Conservation (phyloP, 2,329 filamentous ascomycete species). For the Fusarium pseudonygamai region DNA sequence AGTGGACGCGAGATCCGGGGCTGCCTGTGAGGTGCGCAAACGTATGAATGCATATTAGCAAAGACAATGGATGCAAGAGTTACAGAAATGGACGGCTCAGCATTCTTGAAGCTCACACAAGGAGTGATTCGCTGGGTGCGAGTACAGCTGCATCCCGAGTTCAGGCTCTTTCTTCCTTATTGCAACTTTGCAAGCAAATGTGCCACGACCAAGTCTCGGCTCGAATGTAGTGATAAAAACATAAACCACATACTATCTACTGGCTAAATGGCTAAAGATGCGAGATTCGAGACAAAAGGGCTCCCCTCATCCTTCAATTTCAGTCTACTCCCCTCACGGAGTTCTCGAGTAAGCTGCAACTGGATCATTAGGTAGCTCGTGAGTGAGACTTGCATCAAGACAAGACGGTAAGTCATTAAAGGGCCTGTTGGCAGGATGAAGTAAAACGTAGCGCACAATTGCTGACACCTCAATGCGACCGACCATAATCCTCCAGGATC, state of each 20-base stretch:
- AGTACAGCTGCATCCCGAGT: background rate
- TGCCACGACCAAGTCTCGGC: background rate
- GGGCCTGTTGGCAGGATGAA: background rate
- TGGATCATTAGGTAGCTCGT: accelerated
- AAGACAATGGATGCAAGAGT: accelerated
- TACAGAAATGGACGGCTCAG: too few species aligned
- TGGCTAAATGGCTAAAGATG: background rate
- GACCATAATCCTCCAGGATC: background rate
- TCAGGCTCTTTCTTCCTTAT: background rate
- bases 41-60: accelerated
- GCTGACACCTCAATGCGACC: background rate
- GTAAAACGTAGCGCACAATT: too few species aligned
- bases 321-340: accelerated
- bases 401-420: accelerated
- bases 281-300: background rate
- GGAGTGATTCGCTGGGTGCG: accelerated
- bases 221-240: accelerated
- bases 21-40: background rate
- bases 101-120: background rate
- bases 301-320: accelerated
- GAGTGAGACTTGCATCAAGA: background rate
- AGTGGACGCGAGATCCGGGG: background rate
- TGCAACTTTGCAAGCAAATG: background rate
- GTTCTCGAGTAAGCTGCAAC: background rate
- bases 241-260: accelerated